Evolutionary conservation across 768 basidiomycete genomes (phyloP), one percentile per base, ranked within the genome.

Genomic region (Lentinula sp.): DNA sequence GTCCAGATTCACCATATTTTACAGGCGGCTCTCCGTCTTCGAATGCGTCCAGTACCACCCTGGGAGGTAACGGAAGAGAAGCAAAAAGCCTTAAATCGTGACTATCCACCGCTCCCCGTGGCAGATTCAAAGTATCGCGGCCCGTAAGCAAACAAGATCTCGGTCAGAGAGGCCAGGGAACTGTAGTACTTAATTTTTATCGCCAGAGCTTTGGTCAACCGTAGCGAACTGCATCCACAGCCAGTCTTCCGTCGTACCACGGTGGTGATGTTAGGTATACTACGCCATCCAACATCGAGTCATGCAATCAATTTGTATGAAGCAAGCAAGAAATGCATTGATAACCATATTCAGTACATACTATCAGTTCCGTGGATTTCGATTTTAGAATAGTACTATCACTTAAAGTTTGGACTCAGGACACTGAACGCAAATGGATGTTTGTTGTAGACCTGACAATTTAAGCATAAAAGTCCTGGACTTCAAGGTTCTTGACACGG

Each of bases 151-250:
- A 90, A 74, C 7, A 92, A 73, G 39, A 88, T 85, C 59, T 97
- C 93, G 1, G 89, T 79, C 0, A 94, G 76, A 3, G 83, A 83
- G 18, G 85, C 82, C 21, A 94, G 79, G 9, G 90, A 90, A 32
- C 86, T 86, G 60, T 87, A 23, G 1, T 23, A 21, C 85, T 64
- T 92, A 90, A 35, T 92, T 88, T 68, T 93, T 90, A 43, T 56
- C 55, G 40, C 55, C 23, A 21, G 55, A 37, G 23, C 40, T 56
- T 23, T 56, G 40, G 62, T 93, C 90, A 52, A 86, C 91, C 84
- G 97, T 89, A 1, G 88, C 81, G 15, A 98, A 81, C 75, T 99
- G 95, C 78, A 95, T 88, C 96, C 96, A 99, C 39, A 98, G 78
- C 96, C 96, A 99, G 72, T 99, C 97, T 70, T 98, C 97, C 2